A percentile compares a stretch with the other conserved stretches of the same genome.
These are phyloP conservation scores for Vigna radiata DNA, from an alignment of 306 rosid genomes.

Conservation along the genomic window DNA sequence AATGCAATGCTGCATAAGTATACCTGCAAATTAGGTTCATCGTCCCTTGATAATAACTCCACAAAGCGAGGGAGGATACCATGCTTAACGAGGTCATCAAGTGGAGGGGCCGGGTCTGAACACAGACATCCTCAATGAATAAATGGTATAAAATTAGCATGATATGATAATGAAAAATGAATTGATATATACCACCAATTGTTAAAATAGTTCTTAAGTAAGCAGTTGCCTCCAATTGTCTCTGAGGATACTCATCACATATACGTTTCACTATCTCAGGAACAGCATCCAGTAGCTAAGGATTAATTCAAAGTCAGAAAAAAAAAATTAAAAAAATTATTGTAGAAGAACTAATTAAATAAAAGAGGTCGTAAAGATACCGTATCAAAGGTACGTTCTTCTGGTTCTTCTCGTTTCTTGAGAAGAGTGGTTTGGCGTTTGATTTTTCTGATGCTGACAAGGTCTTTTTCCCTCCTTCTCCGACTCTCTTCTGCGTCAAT, in stretches of 20 bases:
- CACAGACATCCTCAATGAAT: neutral
- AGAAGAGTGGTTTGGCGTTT: slow-evolving; percentile 65
- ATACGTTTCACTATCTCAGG: slow-evolving; percentile 61
- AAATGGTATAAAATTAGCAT: neutral
- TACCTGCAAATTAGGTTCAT: slow-evolving; percentile 61
- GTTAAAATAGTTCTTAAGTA: slow-evolving; percentile 67
- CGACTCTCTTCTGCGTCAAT: neutral
- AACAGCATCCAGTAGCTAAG: neutral
- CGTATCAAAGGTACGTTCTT: neutral
- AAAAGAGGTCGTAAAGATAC: neutral
- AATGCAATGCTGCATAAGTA: too few species aligned
- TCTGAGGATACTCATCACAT: slow-evolving; percentile 61
- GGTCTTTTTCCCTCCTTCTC: neutral
- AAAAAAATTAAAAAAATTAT: too few species aligned
- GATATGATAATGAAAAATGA: neutral
- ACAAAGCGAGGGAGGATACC: slow-evolving; percentile 71
- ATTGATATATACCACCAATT: neutral
- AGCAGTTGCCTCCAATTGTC: slow-evolving; percentile 69
- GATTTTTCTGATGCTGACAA: slow-evolving; percentile 69
- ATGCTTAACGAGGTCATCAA: slow-evolving; percentile 64
- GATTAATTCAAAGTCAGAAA: neutral
- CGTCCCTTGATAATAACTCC: slow-evolving; percentile 64
- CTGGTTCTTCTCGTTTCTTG: slow-evolving; percentile 51
- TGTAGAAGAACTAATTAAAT: neutral
- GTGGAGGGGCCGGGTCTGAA: slow-evolving; percentile 46